Evolutionary conservation across 352 stramenopile species (phyloP), one percentile per base, ranked within the genome.

Genomic region (Globisporangium perplexum): DNA sequence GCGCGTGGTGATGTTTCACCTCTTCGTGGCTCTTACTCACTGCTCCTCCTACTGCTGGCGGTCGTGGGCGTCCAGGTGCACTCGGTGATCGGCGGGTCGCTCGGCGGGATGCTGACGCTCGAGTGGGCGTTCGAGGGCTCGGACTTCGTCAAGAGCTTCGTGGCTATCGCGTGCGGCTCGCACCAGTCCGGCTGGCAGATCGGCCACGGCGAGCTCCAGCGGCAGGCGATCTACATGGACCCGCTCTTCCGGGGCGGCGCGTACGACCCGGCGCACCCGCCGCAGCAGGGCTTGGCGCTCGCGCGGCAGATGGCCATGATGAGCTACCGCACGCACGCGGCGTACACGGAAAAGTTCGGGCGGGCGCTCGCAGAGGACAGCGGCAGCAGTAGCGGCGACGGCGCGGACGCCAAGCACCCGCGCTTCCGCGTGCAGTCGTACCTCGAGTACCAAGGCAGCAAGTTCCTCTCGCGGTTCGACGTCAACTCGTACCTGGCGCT

Each of bases 81-180:
- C n/a, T 66, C 74, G 17, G 96, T 98, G 4, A 88, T 99, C 57
- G 96, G 96, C 31, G 96, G 95, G 18, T 98, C 87, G n/a, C 87
- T 98, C 62, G 96, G 96, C 28, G 96, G 95, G 26, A 98, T 99
- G 96, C 94, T 98, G 69, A 82, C 90, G n/a, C 88, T 99, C 49
- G 96, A 99, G 68, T 98, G 95, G 89, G 90, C 79, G 12, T 95
- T 97, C 44, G 67, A 97, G 43, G 92, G 79, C 2, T 54, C 65
- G 7, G 72, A 80, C 6, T 96, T 89, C 50, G 88, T 98, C 18
- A 63, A 85, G 50, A 93, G 80, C n/a, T 83, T 97, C 38, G 71
- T 98, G 47, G 74, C 93, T 10, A 98, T 98, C 69, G 93, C 93
- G 17, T 98, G 94, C 67, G 90, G 90, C 50, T 91, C 93, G 26